Evolutionary conservation across 2,329 filamentous ascomycete species (phyloP), one percentile per base, ranked within the genome.

Genomic region (Botrytis squamosa): DNA sequence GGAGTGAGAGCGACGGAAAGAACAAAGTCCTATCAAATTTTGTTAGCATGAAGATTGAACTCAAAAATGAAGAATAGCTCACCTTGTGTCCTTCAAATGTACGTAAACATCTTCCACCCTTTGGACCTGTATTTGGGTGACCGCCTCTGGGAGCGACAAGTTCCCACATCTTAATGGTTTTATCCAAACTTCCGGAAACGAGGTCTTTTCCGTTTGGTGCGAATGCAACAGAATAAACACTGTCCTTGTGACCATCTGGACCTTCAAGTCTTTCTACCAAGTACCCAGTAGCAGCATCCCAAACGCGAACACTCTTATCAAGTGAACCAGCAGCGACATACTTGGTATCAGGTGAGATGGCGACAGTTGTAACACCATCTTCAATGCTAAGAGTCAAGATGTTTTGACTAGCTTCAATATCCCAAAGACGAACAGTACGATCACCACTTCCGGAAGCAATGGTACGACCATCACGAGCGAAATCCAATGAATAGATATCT

Each of bases 121-220:
- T 97, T 14, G 91, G 88, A 46, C 88, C 89, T 63, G 89, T 87
- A 80, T 88, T 89, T 65, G 89, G 87, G 74, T 90, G 88, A 79
- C 91, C 88, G 78, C 87, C 86, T 78, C 92, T 89, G 63, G 91
- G 89, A 36, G 92, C 89, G 72, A 89, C 91, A 69, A 99, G 88
- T 85, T 98, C 95, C 95, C 96, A 99, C 92, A 98, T 97, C 86
- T 98, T 97, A 86, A 98, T 98, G 0, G 95, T 98, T 87, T 97
- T 97, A 83, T 99, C 96, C 78, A 98, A 85, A 87, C 93, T 97
- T 76, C 96, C 96, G 80, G 93, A 97, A 81, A 98, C 95, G 59
- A 99, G 90, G 78, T 97, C 93, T 79, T 94, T 93, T 75, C 95
- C 95, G 79, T 93, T 95, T 42, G 96, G 96, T 22, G 95, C 95